Evolutionary conservation across 2,329 filamentous ascomycete species (phyloP).

Genomic region (Aspergillus bombycis): DNA sequence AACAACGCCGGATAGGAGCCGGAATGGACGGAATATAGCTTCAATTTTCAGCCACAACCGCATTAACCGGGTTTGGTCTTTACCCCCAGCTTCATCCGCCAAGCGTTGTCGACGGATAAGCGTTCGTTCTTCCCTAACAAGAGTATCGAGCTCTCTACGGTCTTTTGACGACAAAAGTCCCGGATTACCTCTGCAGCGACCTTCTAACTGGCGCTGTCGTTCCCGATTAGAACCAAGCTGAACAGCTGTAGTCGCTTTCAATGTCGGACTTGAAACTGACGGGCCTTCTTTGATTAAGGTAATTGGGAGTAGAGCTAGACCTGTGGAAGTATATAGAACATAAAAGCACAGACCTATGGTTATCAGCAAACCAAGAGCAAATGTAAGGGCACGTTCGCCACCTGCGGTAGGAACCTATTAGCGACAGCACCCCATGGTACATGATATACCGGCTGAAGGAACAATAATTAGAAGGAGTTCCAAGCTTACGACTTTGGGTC

Average conservation of each 20-base stretch:
- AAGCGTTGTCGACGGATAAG: conserved; percentile 86
- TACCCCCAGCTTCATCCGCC: conserved; percentile 68
- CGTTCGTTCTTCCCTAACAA: conserved; percentile 89
- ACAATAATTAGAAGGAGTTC: neutral
- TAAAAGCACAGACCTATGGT: conserved; percentile 86
- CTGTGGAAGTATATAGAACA: conserved; percentile 83
- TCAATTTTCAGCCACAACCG: conserved; percentile 78
- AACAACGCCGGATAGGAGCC: conserved; percentile 80
- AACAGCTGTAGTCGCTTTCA: conserved; percentile 75
- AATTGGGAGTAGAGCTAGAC: conserved; percentile 84
- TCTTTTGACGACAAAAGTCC: conserved; percentile 82
- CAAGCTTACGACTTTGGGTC: conserved; percentile 70
- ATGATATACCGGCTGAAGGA: neutral
- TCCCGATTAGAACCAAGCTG: conserved; percentile 87
- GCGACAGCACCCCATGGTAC: neutral
- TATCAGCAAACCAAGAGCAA: conserved; percentile 84
- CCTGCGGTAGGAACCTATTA: conserved; percentile 48
- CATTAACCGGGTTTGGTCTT: conserved; percentile 74
- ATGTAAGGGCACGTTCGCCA: conserved; percentile 89
- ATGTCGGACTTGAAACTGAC: conserved; percentile 77
- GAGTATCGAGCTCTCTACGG: conserved; percentile 80
- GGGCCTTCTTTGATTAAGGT: conserved; percentile 91
- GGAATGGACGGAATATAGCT: conserved; percentile 82
- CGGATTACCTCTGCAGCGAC: conserved; percentile 75
- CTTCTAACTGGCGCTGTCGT: conserved; percentile 86